These are phyloP conservation scores for Plantago ovata DNA, from an alignment of 257 asterid species.

Conservation along the genomic window DNA sequence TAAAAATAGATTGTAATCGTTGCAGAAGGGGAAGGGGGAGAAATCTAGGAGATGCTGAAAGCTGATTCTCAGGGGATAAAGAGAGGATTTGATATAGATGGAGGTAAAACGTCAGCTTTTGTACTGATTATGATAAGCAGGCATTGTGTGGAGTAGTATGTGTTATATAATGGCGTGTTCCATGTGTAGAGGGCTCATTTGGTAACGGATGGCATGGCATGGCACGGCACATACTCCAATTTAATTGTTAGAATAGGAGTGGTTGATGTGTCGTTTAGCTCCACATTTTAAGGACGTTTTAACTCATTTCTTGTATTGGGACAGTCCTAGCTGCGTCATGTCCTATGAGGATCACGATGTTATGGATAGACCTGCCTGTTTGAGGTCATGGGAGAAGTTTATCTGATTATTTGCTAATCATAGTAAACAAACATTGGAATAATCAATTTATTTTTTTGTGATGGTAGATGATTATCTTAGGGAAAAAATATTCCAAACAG, in stretches of 20 bases:
- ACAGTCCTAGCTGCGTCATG: neutral
- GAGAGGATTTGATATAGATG: neutral
- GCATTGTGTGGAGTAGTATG: neutral
- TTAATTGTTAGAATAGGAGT: neutral
- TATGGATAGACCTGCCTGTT: conserved; percentile 16
- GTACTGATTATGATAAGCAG: neutral
- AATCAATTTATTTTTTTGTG: no score
- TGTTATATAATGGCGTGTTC: conserved; percentile 2
- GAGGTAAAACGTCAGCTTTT: neutral
- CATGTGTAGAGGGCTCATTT: conserved; percentile 19
- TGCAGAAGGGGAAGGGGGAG: neutral
- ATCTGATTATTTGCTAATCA: no score
- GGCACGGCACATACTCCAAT: conserved; percentile 14
- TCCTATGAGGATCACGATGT: conserved; percentile 17
- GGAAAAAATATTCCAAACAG: no score
- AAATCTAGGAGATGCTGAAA: neutral
- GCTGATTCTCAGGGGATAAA: no score
- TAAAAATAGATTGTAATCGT: neutral
- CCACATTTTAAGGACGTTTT: conserved; percentile 8
- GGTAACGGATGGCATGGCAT: neutral
- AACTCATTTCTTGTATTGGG: conserved; percentile 7
- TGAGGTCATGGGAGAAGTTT: no score
- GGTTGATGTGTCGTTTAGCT: neutral
- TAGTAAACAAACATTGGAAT: no score
- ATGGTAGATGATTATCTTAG: no score